A percentile compares a stretch with the other conserved stretches of the same genome.
Conservation (phyloP, 352 stramenopile species). For the Pythium folliculosum region DNA sequence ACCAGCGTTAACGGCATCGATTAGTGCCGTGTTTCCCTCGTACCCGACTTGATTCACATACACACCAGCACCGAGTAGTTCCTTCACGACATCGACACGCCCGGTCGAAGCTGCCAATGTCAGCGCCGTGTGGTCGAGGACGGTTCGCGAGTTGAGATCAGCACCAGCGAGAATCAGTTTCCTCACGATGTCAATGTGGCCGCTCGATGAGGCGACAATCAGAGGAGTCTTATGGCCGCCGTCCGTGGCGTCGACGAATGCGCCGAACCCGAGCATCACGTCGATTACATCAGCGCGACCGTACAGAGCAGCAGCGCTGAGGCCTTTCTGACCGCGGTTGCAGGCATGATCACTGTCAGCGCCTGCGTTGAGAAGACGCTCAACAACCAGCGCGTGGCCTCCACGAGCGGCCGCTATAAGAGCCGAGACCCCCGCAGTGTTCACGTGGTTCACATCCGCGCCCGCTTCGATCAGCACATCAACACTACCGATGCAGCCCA, state of each 20-base stretch:
- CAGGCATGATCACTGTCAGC: neutral
- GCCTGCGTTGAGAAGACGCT: neutral
- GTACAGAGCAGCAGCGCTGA: neutral
- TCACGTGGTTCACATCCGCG: neutral
- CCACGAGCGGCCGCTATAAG: neutral
- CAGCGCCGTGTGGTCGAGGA: neutral
- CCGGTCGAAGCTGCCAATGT: neutral
- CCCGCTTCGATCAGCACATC: neutral
- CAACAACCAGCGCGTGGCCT: neutral
- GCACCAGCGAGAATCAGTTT: neutral
- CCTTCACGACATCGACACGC: neutral
- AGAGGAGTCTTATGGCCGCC: neutral
- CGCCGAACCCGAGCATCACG: neutral
- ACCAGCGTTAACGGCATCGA: neutral
- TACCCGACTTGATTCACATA: neutral
- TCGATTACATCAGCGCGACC: neutral
- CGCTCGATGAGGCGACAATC: neutral
- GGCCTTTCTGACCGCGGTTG: neutral
- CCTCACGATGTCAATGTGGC: neutral
- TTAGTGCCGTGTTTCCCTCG: no score
- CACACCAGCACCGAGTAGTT: neutral
- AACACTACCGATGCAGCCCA: neutral
- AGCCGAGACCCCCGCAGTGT: neutral
- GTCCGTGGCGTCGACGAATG: neutral
- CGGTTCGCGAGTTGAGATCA: neutral